Percentiles rank a stretch among this genome's conserved stretches.
phyloP scores from a whole-genome alignment of 805 yeast species.

The Cyberlindnera maritima region DNA sequence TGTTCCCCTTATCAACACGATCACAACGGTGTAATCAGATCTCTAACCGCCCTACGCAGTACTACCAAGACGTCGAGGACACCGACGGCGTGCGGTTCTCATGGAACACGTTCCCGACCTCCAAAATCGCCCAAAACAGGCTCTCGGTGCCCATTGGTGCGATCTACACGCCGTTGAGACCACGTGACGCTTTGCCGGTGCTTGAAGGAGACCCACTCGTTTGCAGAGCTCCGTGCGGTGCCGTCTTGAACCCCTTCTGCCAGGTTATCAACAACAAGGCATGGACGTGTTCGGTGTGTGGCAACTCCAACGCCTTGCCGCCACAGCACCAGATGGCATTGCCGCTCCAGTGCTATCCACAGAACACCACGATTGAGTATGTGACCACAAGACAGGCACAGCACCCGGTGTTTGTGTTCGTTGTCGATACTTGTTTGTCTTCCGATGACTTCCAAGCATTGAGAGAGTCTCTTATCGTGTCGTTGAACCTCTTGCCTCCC shows the following conservation, averaged over 20 bases:
- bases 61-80: conserved; percentile 16
- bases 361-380: conserved; percentile 50
- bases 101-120: conserved; percentile 58
- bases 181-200: conserved; percentile 36
- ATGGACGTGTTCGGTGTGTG: conserved; percentile 62
- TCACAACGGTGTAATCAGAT: not conserved
- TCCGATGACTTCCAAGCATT: conserved; percentile 49
- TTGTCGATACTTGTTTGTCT: conserved; percentile 56
- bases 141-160: conserved; percentile 55
- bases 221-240: conserved; percentile 52
- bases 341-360: conserved; percentile 15
- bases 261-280: conserved; percentile 27
- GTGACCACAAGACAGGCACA: conserved; percentile 22
- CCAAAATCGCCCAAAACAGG: conserved; percentile 50
- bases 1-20: not conserved
- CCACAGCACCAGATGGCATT: conserved; percentile 35
- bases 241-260: conserved; percentile 52
- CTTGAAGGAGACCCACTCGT: conserved; percentile 41
- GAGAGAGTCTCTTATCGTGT: conserved; percentile 45
- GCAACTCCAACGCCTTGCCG: conserved; percentile 42
- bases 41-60: conserved; percentile 7
- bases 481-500: conserved; percentile 50
- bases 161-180: conserved; percentile 57
- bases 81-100: conserved; percentile 58
- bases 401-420: conserved; percentile 44